These are phyloP conservation scores for Termitomyces sp. DNA, from an alignment of 768 basidiomycete genomes.

Conservation along the genomic window DNA sequence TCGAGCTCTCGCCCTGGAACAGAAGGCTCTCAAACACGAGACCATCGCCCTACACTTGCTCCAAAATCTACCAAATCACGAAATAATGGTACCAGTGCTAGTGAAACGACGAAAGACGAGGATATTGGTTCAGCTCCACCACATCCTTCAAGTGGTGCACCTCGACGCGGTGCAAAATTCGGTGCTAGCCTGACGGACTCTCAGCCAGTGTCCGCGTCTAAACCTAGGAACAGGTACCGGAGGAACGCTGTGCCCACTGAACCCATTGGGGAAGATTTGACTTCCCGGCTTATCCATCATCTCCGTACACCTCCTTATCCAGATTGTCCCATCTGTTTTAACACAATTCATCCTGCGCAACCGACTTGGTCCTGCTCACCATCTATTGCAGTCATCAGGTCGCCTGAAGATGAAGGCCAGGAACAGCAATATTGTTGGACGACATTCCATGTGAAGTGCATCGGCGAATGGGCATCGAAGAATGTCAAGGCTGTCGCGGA, in stretches of 20 bases:
- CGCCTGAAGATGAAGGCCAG: conserved; percentile 26
- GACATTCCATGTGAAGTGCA: conserved; percentile 88
- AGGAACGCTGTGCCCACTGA: conserved; percentile 11
- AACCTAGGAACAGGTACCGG: conserved; percentile 6
- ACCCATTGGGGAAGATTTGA: conserved; percentile 62
- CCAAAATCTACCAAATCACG: neutral
- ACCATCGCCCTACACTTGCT: conserved; percentile 3
- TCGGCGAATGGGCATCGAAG: conserved; percentile 83
- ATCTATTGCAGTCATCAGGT: conserved; percentile 40
- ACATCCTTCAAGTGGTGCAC: neutral
- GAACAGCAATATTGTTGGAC: conserved; percentile 78
- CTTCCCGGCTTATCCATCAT: conserved; percentile 64
- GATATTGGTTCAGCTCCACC: neutral
- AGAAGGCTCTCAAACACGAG: conserved; percentile 4
- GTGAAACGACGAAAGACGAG: neutral
- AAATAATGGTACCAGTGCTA: neutral
- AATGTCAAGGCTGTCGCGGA: conserved; percentile 70
- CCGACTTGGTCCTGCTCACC: conserved; percentile 88
- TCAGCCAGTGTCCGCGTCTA: conserved; percentile 1
- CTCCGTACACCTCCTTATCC: conserved; percentile 69
- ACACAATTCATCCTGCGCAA: conserved; percentile 71
- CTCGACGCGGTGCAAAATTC: conserved; percentile 33
- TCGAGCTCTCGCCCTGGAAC: conserved; percentile 3
- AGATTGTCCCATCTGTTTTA: conserved; percentile 86
- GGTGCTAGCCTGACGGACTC: conserved; percentile 31